Conservation (phyloP, 495 filamentous ascomycete species). For the Aspergillus avenaceus region DNA sequence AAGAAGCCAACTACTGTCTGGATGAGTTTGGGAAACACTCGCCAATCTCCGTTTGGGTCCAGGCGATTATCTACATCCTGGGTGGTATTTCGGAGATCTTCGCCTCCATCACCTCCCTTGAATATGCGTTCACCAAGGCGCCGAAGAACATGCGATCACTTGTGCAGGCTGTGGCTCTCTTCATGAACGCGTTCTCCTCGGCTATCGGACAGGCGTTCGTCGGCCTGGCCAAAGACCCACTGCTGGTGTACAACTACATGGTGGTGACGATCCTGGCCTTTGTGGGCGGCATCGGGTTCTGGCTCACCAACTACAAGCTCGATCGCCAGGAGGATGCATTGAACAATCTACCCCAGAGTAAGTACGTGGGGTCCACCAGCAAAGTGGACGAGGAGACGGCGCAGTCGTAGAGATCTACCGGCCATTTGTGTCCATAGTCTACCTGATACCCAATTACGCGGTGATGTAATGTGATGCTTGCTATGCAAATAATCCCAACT, state of each 20-base stretch:
- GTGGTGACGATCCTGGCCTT: slow-evolving; percentile 58
- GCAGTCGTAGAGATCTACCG: background rate
- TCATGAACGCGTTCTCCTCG: slow-evolving; percentile 64
- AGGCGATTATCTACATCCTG: slow-evolving; percentile 60
- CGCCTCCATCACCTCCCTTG: slow-evolving; percentile 59
- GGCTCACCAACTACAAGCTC: slow-evolving; percentile 51
- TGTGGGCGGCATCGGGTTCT: slow-evolving; percentile 58
- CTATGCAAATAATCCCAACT: background rate
- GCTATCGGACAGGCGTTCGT: slow-evolving; percentile 69
- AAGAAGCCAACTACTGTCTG: slow-evolving; percentile 46
- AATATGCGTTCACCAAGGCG: slow-evolving; percentile 78
- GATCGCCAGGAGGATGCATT: slow-evolving; percentile 63
- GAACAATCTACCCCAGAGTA: slow-evolving; percentile 41
- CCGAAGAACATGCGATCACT: slow-evolving; percentile 73
- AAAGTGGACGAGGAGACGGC: background rate
- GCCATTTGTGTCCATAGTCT: background rate
- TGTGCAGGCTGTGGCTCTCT: slow-evolving; percentile 63
- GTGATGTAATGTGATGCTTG: background rate
- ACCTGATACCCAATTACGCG: background rate
- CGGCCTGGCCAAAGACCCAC: slow-evolving; percentile 59
- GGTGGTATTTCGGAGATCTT: slow-evolving; percentile 74
- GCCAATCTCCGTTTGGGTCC: slow-evolving; percentile 59
- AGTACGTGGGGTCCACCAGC: background rate
- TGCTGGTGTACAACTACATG: slow-evolving; percentile 63
- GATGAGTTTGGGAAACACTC: slow-evolving; percentile 26